Percentiles rank a stretch among this genome's conserved stretches.
These are phyloP conservation scores for Aegilops speltoides DNA, from an alignment of 176 grass and related monocot species.

Conservation along the genomic window DNA sequence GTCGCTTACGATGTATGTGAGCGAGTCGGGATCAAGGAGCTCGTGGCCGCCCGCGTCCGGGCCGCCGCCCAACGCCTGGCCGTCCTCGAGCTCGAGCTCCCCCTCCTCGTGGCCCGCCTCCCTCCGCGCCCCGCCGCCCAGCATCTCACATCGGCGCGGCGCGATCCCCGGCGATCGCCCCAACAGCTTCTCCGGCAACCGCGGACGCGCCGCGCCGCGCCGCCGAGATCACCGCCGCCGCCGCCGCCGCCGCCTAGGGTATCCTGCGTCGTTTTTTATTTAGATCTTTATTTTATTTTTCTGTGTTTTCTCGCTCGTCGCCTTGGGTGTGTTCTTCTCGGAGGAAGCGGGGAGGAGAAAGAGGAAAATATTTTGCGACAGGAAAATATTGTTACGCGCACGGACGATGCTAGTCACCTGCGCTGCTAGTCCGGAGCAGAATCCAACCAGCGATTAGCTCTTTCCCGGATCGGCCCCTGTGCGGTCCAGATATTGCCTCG, in stretches of 20 bases:
- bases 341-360: background rate
- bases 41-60: background rate
- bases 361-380: background rate
- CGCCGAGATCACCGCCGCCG: constrained; percentile 24
- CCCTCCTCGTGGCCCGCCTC: constrained; percentile 36
- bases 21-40: constrained; percentile 40
- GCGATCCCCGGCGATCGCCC: background rate
- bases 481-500: background rate
- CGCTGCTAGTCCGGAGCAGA: background rate
- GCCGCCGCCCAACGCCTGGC: constrained; percentile 19
- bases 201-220: constrained; percentile 8
- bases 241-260: constrained; percentile 18
- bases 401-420: background rate
- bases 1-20: constrained; percentile 62
- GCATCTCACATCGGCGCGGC: constrained; percentile 18
- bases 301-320: background rate
- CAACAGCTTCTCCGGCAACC: constrained; percentile 7
- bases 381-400: background rate
- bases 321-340: background rate
- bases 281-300: constrained; percentile 4
- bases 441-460: background rate
- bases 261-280: constrained; percentile 19
- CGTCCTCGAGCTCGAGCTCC: constrained; percentile 58
- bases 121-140: background rate
- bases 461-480: background rate